A percentile compares a stretch with the other conserved stretches of the same genome.
These are phyloP conservation scores for Bipolaris zeicola DNA, from an alignment of 2,329 filamentous ascomycete genomes.

Conservation along the genomic window DNA sequence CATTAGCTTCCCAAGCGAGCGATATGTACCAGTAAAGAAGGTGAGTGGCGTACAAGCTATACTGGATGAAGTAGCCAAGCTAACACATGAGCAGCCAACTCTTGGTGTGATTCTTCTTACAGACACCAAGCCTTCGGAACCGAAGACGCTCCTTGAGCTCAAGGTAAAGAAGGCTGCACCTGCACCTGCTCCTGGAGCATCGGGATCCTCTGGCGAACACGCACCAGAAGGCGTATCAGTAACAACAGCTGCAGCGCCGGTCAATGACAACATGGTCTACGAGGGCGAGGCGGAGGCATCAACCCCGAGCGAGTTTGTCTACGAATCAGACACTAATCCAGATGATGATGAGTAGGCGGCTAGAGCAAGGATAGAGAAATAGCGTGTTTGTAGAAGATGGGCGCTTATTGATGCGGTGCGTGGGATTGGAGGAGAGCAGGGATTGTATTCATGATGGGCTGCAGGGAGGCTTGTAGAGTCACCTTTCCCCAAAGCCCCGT, in stretches of 20 bases:
- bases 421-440: constrained; percentile 10
- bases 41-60: constrained; percentile 53
- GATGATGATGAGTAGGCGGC: constrained; percentile 45
- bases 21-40: constrained; percentile 93
- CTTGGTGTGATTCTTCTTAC: constrained; percentile 91
- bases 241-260: constrained; percentile 68
- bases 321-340: constrained; percentile 70
- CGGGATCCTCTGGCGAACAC: constrained; percentile 43
- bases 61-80: constrained; percentile 1
- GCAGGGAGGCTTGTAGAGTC: constrained; percentile 32
- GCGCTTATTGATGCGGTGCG: constrained; percentile 22
- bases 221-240: constrained; percentile 61
- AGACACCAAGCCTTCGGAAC: constrained; percentile 78
- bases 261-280: constrained; percentile 75
- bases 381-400: constrained; percentile 33
- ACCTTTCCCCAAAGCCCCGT: constrained; percentile 33
- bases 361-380: constrained; percentile 6
- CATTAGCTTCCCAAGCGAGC: constrained; percentile 86
- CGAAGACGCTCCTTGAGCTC: constrained; percentile 83
- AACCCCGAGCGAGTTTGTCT: constrained; percentile 75
- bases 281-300: constrained; percentile 80
- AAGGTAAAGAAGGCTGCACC: constrained; percentile 79
- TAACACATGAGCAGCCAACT: constrained; percentile 68
- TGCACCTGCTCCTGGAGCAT: constrained; percentile 52
- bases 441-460: constrained; percentile 31